A percentile compares a stretch with the other conserved stretches of the same genome.
Evolutionary conservation across 257 asterid genomes (phyloP).

Genomic region (Schizonepeta tenuifolia): DNA sequence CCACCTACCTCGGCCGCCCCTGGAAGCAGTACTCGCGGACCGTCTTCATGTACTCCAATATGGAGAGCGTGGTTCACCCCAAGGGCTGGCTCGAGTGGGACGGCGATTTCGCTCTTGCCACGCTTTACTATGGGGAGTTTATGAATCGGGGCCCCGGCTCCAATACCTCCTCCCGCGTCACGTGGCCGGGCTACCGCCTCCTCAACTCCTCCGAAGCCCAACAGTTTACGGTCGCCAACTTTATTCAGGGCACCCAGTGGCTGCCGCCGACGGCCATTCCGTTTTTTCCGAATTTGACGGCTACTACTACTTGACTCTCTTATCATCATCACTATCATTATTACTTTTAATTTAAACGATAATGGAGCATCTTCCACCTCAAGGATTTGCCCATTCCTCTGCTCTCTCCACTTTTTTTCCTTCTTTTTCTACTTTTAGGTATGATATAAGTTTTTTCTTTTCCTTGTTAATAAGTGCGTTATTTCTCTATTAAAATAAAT

Average conservation of each 20-base stretch:
- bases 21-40: conserved; percentile 86
- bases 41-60: conserved; percentile 54
- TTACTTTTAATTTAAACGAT: too few species aligned
- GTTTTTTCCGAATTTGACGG: conserved; percentile 69
- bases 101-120: conserved; percentile 56
- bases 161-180: conserved; percentile 71
- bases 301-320: too few species aligned
- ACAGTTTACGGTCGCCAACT: conserved; percentile 69
- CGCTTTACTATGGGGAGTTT: conserved; percentile 87
- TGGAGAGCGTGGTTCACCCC: conserved; percentile 65
- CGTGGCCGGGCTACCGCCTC: conserved; percentile 84
- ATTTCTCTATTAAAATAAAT: too few species aligned
- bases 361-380: too few species aligned
- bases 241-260: conserved; percentile 77
- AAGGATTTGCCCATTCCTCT: too few species aligned
- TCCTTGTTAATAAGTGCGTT: background rate
- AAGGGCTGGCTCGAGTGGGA: conserved; percentile 86
- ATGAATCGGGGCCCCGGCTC: conserved; percentile 90
- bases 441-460: too few species aligned
- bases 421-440: too few species aligned
- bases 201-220: conserved; percentile 66
- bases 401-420: too few species aligned
- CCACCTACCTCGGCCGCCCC: conserved; percentile 79
- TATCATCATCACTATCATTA: too few species aligned
- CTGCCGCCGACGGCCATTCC: conserved; percentile 57